Percentiles rank a stretch among this genome's conserved stretches.
Evolutionary conservation across 2,329 filamentous ascomycete genomes (phyloP).

Genomic region (Apiospora sp.): DNA sequence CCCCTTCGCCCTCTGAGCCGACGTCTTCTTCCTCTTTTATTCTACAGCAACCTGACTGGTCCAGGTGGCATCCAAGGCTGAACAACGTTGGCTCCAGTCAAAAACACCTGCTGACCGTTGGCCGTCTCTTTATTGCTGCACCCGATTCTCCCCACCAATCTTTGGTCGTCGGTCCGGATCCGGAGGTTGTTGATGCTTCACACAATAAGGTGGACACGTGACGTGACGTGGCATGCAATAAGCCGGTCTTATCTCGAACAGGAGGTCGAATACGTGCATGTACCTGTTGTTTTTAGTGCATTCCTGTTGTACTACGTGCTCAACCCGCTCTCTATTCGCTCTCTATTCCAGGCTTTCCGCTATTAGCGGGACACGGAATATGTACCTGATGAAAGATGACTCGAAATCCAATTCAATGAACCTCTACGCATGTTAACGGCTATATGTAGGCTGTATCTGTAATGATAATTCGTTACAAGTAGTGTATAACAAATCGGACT

Average conservation of each 20-base stretch:
- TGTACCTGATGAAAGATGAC: not conserved
- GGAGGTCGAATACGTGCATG: not conserved
- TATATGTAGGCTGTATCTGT: too few species aligned
- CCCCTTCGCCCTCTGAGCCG: not conserved
- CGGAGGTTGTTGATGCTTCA: not conserved
- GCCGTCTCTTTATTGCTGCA: not conserved
- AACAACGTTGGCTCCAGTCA: slow-evolving; percentile 11
- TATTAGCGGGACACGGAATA: not conserved
- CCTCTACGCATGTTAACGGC: not conserved
- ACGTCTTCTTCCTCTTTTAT: not conserved
- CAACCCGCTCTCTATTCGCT: too few species aligned
- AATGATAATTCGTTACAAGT: too few species aligned
- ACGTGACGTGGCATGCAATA: slow-evolving; percentile 13
- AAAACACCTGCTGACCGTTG: not conserved
- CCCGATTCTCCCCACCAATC: slow-evolving; percentile 8
- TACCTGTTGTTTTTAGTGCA: not conserved
- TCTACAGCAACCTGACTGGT: not conserved
- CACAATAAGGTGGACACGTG: slow-evolving; percentile 16
- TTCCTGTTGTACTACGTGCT: not conserved
- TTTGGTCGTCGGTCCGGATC: slow-evolving; percentile 9
- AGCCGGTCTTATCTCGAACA: not conserved
- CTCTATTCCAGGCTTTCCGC: not conserved
- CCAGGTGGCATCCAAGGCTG: slow-evolving; percentile 2
- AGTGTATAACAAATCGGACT: too few species aligned
- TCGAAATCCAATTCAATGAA: not conserved